Evolutionary conservation across 2,329 filamentous ascomycete genomes (phyloP), one percentile per base, ranked within the genome.

Genomic region (Alternaria sp.): DNA sequence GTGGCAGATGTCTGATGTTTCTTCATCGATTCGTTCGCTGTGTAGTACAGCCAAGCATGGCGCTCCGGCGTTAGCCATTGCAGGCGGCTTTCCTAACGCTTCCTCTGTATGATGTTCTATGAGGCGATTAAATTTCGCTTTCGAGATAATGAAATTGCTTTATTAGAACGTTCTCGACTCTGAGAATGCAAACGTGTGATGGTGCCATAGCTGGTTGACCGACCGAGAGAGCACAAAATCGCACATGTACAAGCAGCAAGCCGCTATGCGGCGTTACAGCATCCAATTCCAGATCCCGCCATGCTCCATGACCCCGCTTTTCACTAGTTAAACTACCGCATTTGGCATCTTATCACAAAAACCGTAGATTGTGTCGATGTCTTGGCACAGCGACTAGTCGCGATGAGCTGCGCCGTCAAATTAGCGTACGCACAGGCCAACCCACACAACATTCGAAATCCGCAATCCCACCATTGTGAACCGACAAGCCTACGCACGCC

Each of bases 381-480:
- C 59, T 61, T 61, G 59, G 59, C 59, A 48, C 34, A 36, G 22
- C 32, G 38, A 57, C 44, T 41, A 36, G 41, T 46, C 36, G 58
- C 48, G 43, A 57, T 57, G 40, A 22, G 20, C 34, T 38, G 34
- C 32, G 32, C 46, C 58, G 45, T 30, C 45, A 30, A 20, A n/a
- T 28, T 59, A 59, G 57, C 38, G 32, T 16, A 4, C 7, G 58
- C 58, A 60, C 58, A 32, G 58, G 41, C 58, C 54, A 60, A 25
- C 58, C 50, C 58, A 60, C 58, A 60, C 54, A 60, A 57, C 52
- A 60, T 55, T 55, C 58, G 58, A 60, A 57, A 57, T 60, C 54
- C 28, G 14, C 28, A 32, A 30, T 41, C 44, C 36, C 36, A 20
- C 38, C 52, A 32, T 58, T 30, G 54, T 52, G 59, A 60, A 53